Evolutionary conservation across 1,284 basidiomycete genomes (phyloP), one percentile per base, ranked within the genome.

Genomic region (Boletus holoroseus): DNA sequence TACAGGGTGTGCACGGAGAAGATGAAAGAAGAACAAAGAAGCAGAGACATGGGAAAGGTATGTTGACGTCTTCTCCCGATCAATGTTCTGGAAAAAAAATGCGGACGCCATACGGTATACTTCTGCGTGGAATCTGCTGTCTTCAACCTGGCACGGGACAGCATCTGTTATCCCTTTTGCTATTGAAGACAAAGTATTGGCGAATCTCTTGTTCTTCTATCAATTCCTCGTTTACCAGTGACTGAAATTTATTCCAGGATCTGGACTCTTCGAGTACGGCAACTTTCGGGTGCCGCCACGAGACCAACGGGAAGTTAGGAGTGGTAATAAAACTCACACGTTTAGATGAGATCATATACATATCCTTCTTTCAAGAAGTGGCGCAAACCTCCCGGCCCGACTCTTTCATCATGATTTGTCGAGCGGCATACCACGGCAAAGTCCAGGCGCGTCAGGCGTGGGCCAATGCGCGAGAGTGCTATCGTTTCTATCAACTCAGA

Each of bases 241-340:
- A 58, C 55, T 57, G 45, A 55, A 37, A 49, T 52, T 34, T 50
- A 55, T 53, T 57, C 47, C 57, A 71, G 73, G 68, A 53, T 67
- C 63, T 15, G 63, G 68, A 39, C 62, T 56, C 27, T 73, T 68
- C 41, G 68, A 73, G 50, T 78, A 80, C 54, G 81, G 80, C 18
- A 73, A 81, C 59, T 87, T 88, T 70, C 80, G 78, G 41, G 78
- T 79, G 28, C 77, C 83, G 18, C 86, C 84, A 0, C 80, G 78
- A 61, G 83, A 83, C 20, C 74, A 81, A 52, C 81, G 79, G 53
- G 82, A 87, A 60, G 63, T 83, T 42, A 85, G 76, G 64, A 76
- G 78, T 54, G 87, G 85, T 43, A 88, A 88, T 64, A 77, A 80
- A 69, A 81, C 85, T 31, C 73, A 76, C 64, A 86, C 84, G 18